Percentiles rank a stretch among this genome's conserved stretches.
Evolutionary conservation across 75 land plant genomes (phyloP).

Genomic region (Sequoia sempervirens): DNA sequence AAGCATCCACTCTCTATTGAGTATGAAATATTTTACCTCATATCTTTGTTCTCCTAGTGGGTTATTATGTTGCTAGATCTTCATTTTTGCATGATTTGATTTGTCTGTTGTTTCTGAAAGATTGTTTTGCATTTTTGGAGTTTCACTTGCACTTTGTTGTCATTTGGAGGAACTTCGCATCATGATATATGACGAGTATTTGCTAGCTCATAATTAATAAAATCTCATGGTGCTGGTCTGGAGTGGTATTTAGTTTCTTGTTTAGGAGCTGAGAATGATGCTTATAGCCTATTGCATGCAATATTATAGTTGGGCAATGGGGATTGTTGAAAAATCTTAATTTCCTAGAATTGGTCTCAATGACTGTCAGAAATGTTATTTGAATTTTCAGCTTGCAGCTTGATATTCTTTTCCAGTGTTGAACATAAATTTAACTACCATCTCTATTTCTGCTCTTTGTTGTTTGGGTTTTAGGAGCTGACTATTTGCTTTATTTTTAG

Average conservation of each 20-base stretch:
- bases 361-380: not conserved
- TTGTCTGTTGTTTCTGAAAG: not conserved
- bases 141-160: not conserved
- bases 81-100: not conserved
- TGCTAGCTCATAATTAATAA: not conserved
- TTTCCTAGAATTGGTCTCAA: not conserved
- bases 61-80: not conserved
- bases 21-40: not conserved
- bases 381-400: not conserved
- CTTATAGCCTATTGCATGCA: not conserved
- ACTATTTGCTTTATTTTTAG: not conserved
- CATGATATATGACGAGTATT: not conserved
- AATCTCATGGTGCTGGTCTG: not conserved
- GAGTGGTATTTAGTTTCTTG: not conserved
- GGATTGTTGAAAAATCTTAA: not conserved
- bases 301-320: not conserved
- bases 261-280: not conserved
- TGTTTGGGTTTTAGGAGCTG: not conserved
- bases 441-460: not conserved
- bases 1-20: not conserved
- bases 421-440: not conserved
- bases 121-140: not conserved
- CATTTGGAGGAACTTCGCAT: not conserved
- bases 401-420: not conserved
- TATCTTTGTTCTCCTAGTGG: not conserved